Base-by-base conservation (phyloP, 2,329 filamentous ascomycete species). In the Rhytidhysteron rufulum region DNA sequence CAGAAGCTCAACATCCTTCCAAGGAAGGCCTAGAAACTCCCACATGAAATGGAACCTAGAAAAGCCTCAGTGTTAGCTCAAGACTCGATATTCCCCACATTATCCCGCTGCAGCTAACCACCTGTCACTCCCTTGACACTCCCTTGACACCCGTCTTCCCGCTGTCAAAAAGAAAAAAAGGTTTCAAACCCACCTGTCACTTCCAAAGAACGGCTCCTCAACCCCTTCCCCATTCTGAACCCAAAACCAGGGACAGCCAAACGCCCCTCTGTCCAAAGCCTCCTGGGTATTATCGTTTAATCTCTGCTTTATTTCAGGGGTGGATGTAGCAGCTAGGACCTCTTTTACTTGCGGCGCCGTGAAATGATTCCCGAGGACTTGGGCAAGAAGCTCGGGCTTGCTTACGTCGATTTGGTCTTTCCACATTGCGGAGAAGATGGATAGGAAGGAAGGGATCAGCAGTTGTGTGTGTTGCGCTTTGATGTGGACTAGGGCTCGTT, bases 161-260 rank as follows among this genome's bases (percentile, higher is more conserved):
- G 27, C 40, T 33, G 39, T 22, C 32, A 37, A 33, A 13, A 39
- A 29, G 24, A 36, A 37, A 11, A 29, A 37, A 18, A 17, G 29
- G 20, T 9, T 30, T 4, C 2, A 5, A 36, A 64, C 64, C 44
- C 58, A 74, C 78, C 80, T 70, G 65, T 90, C 86, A 64, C 84
- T 88, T 3, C 86, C 86, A 63, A 90, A 90, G 59, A 89, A 88
- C 0, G 82, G 78, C 66, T 86, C 81, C 35, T 72, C 72, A 41
- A 72, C 62, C 0, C 82, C 83, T 45, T 74, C 61, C 2, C 56
- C 60, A 51, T 84, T 79, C 15, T 70, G 73, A 3, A 82, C 85
- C 75, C 80, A 82, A 44, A 86, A 71, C 86, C 86, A 91, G 2
- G 87, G 87, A 36, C 80, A 79, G 0, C 87, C 87, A 62, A 86